Conservation (phyloP, 495 filamentous ascomycete species). For the Tuber brumale region DNA sequence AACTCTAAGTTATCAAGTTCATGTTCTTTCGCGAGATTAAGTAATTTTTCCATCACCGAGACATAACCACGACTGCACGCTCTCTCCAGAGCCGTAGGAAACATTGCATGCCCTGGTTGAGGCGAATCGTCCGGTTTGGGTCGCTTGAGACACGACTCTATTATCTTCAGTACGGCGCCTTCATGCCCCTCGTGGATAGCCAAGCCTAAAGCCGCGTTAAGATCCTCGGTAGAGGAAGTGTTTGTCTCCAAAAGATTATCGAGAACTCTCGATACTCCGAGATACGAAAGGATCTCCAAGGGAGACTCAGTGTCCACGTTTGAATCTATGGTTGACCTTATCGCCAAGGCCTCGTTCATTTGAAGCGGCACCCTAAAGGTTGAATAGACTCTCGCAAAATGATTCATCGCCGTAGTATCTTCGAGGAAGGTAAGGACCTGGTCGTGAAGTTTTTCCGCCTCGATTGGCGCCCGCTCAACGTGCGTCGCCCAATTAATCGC, state of each 20-base stretch:
- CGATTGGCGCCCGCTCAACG: background rate
- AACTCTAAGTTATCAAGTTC: background rate
- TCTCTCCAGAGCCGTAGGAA: background rate
- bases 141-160: background rate
- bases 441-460: background rate
- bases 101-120: background rate
- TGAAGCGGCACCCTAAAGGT: background rate
- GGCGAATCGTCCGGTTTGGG: background rate
- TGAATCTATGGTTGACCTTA: background rate
- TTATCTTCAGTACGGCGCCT: background rate
- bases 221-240: background rate
- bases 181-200: conserved; percentile 1
- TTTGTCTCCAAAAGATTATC: conserved; percentile 1
- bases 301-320: background rate
- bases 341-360: background rate
- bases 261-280: background rate
- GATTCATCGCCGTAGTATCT: background rate
- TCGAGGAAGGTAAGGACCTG: background rate
- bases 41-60: background rate
- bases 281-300: background rate
- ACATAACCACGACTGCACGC: background rate
- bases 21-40: background rate
- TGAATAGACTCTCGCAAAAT: background rate
- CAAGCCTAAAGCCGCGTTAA: background rate
- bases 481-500: background rate